Evolutionary conservation across 2,329 filamentous ascomycete species (phyloP).

Genomic region (Aureobasidium sp.): DNA sequence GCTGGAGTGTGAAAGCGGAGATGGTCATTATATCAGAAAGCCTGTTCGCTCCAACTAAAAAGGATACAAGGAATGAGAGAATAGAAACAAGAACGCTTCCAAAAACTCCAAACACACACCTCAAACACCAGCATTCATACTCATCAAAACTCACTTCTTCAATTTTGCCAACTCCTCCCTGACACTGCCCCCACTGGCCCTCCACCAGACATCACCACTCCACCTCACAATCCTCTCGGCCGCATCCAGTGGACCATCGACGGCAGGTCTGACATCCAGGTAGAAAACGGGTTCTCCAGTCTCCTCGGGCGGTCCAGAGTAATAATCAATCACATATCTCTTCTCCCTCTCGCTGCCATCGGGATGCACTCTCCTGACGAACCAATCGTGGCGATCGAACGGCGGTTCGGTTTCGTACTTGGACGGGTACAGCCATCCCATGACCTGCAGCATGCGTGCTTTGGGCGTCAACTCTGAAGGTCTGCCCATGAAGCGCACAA

Average conservation of each 20-base stretch:
- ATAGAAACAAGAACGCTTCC: background rate
- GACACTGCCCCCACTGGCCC: conserved; percentile 64
- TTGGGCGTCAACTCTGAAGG: conserved; percentile 89
- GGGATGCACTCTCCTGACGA: conserved; percentile 60
- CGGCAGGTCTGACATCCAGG: conserved; percentile 83
- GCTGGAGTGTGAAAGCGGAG: background rate
- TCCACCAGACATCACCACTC: conserved; percentile 92
- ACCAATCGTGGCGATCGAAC: conserved; percentile 98
- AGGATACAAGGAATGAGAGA: background rate
- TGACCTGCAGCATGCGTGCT: conserved; percentile 69
- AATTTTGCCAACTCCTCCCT: conserved; percentile 34
- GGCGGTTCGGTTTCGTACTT: conserved; percentile 74
- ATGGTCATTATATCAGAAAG: background rate
- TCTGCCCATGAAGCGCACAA: conserved; percentile 81
- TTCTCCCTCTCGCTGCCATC: conserved; percentile 65
- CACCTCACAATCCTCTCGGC: conserved; percentile 78
- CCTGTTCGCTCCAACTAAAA: background rate
- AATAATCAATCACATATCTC: conserved; percentile 96
- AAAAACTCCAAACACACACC: background rate
- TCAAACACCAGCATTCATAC: background rate
- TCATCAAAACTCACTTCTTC: background rate
- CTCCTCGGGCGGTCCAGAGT: conserved; percentile 75
- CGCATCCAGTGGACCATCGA: conserved; percentile 70
- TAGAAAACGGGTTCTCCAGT: conserved; percentile 91
- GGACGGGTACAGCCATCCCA: conserved; percentile 70